These are phyloP conservation scores for Aspergillus melleus DNA, from an alignment of 2,329 filamentous ascomycete species.

Conservation along the genomic window DNA sequence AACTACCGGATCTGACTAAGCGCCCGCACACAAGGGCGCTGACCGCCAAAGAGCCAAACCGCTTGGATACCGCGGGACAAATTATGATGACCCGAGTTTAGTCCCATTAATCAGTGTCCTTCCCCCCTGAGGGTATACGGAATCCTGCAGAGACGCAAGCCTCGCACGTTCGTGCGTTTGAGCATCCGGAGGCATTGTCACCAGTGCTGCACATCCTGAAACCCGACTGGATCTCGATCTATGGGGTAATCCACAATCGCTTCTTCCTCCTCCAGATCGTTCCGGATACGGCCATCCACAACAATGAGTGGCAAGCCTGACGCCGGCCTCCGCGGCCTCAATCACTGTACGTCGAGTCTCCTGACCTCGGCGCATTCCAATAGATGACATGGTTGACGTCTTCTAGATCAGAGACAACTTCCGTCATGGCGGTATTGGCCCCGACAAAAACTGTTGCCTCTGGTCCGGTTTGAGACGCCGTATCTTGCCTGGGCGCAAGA, in stretches of 20 bases:
- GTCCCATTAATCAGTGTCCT: not conserved
- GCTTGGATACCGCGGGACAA: not conserved
- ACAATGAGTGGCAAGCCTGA: slow-evolving; percentile 44
- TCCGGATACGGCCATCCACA: slow-evolving; percentile 18
- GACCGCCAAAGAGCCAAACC: not conserved
- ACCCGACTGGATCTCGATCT: slow-evolving; percentile 8
- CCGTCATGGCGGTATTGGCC: slow-evolving; percentile 85
- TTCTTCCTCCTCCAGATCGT: slow-evolving; percentile 16
- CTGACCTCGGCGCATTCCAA: not conserved
- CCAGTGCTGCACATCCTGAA: not conserved
- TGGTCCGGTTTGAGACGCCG: slow-evolving; percentile 92
- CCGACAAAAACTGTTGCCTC: slow-evolving; percentile 77
- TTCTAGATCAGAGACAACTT: slow-evolving; percentile 74
- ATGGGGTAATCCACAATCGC: slow-evolving; percentile 22
- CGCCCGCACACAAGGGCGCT: not conserved
- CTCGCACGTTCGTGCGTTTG: not conserved
- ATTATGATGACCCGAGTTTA: not conserved
- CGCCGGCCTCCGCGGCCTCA: slow-evolving; percentile 75
- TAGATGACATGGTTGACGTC: slow-evolving; percentile 13
- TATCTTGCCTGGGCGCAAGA: slow-evolving; percentile 87
- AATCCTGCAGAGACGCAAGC: not conserved
- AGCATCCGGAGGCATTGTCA: not conserved
- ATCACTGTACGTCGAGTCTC: slow-evolving; percentile 62
- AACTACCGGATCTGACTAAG: not conserved
- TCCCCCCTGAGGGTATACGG: not conserved